phyloP scores from a whole-genome alignment of 495 filamentous ascomycete genomes.

The Aspergillus conjunctus region DNA sequence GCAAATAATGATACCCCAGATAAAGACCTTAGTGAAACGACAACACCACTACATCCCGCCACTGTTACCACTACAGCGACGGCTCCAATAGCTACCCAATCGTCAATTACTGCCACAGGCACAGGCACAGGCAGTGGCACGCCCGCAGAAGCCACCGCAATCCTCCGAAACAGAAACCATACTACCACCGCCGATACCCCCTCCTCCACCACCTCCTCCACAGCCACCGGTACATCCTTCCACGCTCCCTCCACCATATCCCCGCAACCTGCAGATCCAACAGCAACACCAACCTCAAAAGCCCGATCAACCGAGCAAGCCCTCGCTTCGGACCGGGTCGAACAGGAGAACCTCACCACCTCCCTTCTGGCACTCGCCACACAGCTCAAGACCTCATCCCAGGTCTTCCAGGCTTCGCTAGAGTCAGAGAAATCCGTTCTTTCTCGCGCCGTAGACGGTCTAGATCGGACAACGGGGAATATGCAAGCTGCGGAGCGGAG shows the following conservation, averaged over 20 bases:
- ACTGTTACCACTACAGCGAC: constrained; percentile 21
- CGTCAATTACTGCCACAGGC: constrained; percentile 11
- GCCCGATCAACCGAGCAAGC: constrained; percentile 61
- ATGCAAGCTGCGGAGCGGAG: constrained; percentile 72
- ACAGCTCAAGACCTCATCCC: constrained; percentile 73
- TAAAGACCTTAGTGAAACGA: not conserved
- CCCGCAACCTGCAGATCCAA: constrained; percentile 21
- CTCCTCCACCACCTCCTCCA: constrained; percentile 22
- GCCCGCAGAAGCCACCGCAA: constrained; percentile 15
- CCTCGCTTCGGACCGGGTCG: constrained; percentile 69
- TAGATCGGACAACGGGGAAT: constrained; percentile 71
- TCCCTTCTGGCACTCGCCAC: constrained; percentile 77
- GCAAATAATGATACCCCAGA: constrained; percentile 11
- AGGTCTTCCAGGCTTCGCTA: constrained; percentile 68
- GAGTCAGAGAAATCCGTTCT: constrained; percentile 73
- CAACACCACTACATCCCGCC: constrained; percentile 1
- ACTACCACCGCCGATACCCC: constrained; percentile 24
- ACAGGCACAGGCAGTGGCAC: no score
- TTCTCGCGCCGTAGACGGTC: constrained; percentile 65
- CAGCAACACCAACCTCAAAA: constrained; percentile 9
- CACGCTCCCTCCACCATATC: constrained; percentile 13
- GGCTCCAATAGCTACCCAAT: constrained; percentile 14
- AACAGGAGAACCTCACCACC: constrained; percentile 82
- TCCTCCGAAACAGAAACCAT: constrained; percentile 38
- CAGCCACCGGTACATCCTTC: constrained; percentile 28